A percentile compares a stretch with the other conserved stretches of the same genome.
Evolutionary conservation across 2,329 filamentous ascomycete genomes (phyloP).

Genomic region (Nemania sp.): DNA sequence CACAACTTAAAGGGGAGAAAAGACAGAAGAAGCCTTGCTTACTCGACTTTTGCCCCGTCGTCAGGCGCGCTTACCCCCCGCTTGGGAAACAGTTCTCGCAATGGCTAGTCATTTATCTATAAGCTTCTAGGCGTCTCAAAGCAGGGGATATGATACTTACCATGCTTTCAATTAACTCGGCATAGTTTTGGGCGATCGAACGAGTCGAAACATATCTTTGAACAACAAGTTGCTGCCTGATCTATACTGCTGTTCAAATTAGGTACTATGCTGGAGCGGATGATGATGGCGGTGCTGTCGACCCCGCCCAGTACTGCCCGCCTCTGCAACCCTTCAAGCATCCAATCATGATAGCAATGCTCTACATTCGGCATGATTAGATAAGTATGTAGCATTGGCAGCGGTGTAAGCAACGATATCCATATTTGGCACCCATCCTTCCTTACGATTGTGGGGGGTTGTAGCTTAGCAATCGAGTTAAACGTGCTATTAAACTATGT

Average conservation of each 20-base stretch:
- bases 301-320: background rate
- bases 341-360: background rate
- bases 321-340: background rate
- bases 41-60: conserved; percentile 2
- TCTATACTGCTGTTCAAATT: background rate
- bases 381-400: background rate
- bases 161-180: background rate
- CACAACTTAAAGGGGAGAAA: background rate
- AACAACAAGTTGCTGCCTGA: background rate
- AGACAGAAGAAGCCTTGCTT: no score
- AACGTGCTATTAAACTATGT: no score
- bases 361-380: background rate
- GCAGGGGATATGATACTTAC: background rate
- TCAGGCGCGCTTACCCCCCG: background rate
- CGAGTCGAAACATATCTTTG: background rate
- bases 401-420: background rate
- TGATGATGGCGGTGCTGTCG: background rate
- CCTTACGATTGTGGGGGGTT: background rate
- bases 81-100: background rate
- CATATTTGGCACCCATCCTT: background rate
- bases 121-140: background rate
- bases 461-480: background rate
- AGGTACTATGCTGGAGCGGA: background rate
- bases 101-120: background rate
- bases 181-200: background rate